Evolutionary conservation across 2,329 filamentous ascomycete genomes (phyloP).

Genomic region (Ascosphaera acerosa): DNA sequence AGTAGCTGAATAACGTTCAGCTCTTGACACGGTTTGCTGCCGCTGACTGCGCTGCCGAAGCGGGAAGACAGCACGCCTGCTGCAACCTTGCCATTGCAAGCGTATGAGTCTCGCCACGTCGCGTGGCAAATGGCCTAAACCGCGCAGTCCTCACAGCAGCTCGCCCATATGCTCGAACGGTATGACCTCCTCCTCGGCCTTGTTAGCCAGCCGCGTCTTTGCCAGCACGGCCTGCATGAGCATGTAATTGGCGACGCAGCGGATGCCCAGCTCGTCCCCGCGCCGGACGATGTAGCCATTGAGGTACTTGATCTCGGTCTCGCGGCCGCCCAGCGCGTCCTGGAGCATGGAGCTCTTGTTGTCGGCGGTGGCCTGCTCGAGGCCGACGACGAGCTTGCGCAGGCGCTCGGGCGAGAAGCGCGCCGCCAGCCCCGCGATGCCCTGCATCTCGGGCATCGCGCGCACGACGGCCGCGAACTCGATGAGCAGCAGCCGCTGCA

Average conservation of each 20-base stretch:
- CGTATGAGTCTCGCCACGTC: background rate
- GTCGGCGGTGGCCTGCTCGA: constrained; percentile 28
- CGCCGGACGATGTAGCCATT: constrained; percentile 68
- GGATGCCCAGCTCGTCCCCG: constrained; percentile 47
- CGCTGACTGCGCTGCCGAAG: too few relatives aligned
- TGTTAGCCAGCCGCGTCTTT: constrained; percentile 27
- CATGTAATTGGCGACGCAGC: constrained; percentile 45
- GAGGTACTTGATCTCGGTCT: constrained; percentile 58
- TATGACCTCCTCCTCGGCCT: constrained; percentile 11
- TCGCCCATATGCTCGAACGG: constrained; percentile 9
- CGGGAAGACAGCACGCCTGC: too few relatives aligned
- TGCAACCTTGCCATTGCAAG: too few relatives aligned
- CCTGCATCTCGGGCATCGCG: constrained; percentile 45
- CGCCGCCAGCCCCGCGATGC: constrained; percentile 31
- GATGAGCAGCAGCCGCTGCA: constrained; percentile 44
- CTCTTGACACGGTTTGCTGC: too few relatives aligned
- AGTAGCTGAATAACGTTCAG: too few relatives aligned
- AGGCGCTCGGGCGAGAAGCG: constrained; percentile 36
- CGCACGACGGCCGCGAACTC: constrained; percentile 52
- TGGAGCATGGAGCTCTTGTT: constrained; percentile 42
- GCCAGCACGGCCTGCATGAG: constrained; percentile 48
- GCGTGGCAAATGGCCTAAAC: constrained; percentile 4
- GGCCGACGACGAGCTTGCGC: constrained; percentile 30
- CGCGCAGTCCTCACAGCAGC: constrained; percentile 2
- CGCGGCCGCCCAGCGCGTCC: constrained; percentile 33